These are phyloP conservation scores for Metschnikowia noctiluminum DNA, from an alignment of 805 yeast species.

Conservation along the genomic window DNA sequence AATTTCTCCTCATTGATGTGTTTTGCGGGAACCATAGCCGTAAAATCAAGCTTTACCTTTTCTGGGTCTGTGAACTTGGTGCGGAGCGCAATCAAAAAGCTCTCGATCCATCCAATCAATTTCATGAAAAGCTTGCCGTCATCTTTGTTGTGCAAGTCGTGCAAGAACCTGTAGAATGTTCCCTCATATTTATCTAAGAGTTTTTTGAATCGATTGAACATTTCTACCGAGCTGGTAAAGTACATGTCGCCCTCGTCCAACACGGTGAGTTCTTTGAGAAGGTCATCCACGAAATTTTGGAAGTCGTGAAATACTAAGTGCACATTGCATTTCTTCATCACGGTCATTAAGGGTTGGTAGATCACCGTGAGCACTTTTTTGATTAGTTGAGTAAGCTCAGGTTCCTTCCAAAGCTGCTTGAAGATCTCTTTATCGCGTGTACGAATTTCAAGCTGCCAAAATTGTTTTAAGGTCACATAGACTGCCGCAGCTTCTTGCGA, in stretches of 20 bases:
- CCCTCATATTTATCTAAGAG: conserved; percentile 71
- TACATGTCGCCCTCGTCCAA: conserved; percentile 55
- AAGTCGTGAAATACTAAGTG: conserved; percentile 52
- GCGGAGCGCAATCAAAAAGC: conserved; percentile 60
- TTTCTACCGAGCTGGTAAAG: conserved; percentile 48
- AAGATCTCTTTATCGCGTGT: conserved; percentile 73
- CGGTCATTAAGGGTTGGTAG: conserved; percentile 68
- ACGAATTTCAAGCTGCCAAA: conserved; percentile 61
- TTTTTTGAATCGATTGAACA: conserved; percentile 63
- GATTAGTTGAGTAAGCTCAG: conserved; percentile 70
- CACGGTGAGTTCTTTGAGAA: conserved; percentile 62
- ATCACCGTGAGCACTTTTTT: conserved; percentile 70
- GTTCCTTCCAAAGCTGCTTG: conserved; percentile 81
- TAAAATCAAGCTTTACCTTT: conserved; percentile 45
- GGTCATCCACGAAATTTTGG: conserved; percentile 42
- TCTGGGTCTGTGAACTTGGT: conserved; percentile 48
- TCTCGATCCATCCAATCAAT: conserved; percentile 70
- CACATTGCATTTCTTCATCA: conserved; percentile 65
- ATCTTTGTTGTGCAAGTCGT: conserved; percentile 79
- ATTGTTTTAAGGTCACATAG: conserved; percentile 55
- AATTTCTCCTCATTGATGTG: conserved; percentile 33
- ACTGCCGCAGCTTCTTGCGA: conserved; percentile 24
- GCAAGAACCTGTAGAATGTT: conserved; percentile 70
- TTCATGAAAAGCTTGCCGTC: conserved; percentile 66
- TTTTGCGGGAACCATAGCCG: conserved; percentile 13